These are phyloP conservation scores for Phaeosphaeria sp. DNA, from an alignment of 2,329 filamentous ascomycete species.

Conservation along the genomic window DNA sequence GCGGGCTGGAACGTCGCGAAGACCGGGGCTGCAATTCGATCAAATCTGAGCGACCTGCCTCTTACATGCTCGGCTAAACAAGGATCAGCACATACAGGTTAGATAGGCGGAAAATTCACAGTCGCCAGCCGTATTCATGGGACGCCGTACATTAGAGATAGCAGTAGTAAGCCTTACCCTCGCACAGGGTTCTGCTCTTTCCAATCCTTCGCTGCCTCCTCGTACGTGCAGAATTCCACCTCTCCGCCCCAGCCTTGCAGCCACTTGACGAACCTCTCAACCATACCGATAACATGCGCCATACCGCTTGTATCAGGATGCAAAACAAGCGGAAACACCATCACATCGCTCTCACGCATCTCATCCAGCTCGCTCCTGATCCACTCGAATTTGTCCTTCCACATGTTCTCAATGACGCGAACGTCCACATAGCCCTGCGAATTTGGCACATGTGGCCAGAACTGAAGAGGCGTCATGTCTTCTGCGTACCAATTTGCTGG, in stretches of 20 bases:
- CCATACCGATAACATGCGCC: conserved; percentile 67
- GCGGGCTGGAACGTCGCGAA: too few relatives aligned
- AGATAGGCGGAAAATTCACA: too few relatives aligned
- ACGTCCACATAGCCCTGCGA: conserved; percentile 66
- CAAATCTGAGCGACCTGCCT: too few relatives aligned
- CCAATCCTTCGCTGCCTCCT: conserved; percentile 53
- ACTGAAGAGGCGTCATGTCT: conserved; percentile 60
- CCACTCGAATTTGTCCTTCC: conserved; percentile 66
- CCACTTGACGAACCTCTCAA: conserved; percentile 61
- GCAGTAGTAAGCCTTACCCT: too few relatives aligned
- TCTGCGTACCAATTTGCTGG: conserved; percentile 61
- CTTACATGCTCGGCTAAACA: too few relatives aligned
- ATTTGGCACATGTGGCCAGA: conserved; percentile 56
- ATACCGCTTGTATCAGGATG: conserved; percentile 67
- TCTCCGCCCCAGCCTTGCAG: conserved; percentile 54
- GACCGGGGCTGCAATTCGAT: too few relatives aligned
- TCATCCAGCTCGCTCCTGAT: conserved; percentile 51
- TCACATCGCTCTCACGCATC: conserved; percentile 40
- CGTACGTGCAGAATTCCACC: conserved; percentile 56
- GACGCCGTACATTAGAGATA: too few relatives aligned
- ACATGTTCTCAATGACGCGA: conserved; percentile 65
- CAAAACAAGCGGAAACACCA: conserved; percentile 61
- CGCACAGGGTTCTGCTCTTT: conserved; percentile 23
- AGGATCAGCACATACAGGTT: too few relatives aligned
- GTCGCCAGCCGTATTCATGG: too few relatives aligned